phyloP scores from a whole-genome alignment of 768 basidiomycete species.

The Mycena crocata region DNA sequence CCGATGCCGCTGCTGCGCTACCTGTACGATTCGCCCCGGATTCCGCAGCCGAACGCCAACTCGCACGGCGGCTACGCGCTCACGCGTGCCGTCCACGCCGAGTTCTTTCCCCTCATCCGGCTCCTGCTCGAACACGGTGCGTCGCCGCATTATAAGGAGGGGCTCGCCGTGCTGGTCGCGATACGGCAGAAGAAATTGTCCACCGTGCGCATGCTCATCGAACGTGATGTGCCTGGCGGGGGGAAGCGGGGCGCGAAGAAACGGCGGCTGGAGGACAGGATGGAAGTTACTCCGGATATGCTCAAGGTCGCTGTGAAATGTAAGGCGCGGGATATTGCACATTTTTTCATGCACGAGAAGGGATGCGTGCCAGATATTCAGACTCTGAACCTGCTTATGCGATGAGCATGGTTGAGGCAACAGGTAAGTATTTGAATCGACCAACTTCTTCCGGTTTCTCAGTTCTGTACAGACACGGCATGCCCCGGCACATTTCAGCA shows the following conservation, averaged over 20 bases:
- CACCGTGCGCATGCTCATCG: conserved; percentile 83
- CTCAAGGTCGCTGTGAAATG: conserved; percentile 72
- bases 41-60: conserved; percentile 63
- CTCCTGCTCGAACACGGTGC: conserved; percentile 82
- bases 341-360: conserved; percentile 78
- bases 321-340: conserved; percentile 75
- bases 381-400: conserved; percentile 59
- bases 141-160: conserved; percentile 70
- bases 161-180: conserved; percentile 79
- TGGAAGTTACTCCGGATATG: conserved; percentile 66
- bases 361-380: conserved; percentile 80
- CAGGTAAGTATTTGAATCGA: not conserved
- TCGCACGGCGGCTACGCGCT: conserved; percentile 87
- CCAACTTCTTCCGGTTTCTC: no score
- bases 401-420: conserved; percentile 29
- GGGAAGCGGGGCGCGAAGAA: conserved; percentile 54
- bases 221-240: conserved; percentile 53
- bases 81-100: conserved; percentile 77
- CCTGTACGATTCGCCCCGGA: conserved; percentile 57
- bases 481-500: no score
- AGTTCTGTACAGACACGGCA: no score
- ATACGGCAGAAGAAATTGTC: conserved; percentile 75
- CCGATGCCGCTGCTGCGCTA: conserved; percentile 75
- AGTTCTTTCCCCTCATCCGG: conserved; percentile 70
- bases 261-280: conserved; percentile 69